A percentile compares a stretch with the other conserved stretches of the same genome.
Evolutionary conservation across 2,329 filamentous ascomycete species (phyloP).

Genomic region (Ceratocystis colombiana): DNA sequence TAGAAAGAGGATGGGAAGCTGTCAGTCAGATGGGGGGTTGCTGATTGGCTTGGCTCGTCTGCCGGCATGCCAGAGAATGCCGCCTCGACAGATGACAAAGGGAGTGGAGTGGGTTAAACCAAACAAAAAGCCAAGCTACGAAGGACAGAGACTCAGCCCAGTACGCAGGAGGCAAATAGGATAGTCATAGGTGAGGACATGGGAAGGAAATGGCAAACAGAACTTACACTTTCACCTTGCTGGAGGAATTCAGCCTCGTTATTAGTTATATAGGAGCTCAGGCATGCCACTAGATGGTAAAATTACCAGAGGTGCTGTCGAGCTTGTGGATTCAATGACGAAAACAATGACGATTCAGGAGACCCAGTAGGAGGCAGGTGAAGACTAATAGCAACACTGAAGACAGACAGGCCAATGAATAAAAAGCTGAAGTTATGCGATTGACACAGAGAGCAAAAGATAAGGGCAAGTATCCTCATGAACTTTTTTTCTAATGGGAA

Average conservation of each 20-base stretch:
- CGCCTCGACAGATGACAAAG: conserved; percentile 17
- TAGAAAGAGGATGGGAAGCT: background rate
- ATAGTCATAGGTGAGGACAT: background rate
- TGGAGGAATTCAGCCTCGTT: conserved; percentile 17
- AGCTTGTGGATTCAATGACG: background rate
- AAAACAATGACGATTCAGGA: conserved; percentile 3
- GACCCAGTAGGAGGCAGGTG: background rate
- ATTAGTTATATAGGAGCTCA: conserved; percentile 2
- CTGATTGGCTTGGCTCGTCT: background rate
- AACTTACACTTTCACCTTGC: conserved; percentile 8
- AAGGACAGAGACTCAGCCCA: background rate
- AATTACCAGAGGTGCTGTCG: background rate
- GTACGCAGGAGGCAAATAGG: background rate
- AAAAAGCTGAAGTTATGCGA: background rate
- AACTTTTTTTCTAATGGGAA: background rate
- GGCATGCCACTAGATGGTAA: conserved; percentile 8
- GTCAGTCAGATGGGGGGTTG: background rate
- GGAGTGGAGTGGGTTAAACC: background rate
- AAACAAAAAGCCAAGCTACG: background rate
- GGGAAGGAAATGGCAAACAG: background rate
- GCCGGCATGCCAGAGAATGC: conserved; percentile 4
- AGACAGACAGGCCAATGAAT: background rate
- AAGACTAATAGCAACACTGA: background rate
- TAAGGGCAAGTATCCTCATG: background rate
- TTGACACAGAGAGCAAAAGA: background rate